These are phyloP conservation scores for Jasminum sambac DNA, from an alignment of 257 asterid genomes.

Conservation along the genomic window DNA sequence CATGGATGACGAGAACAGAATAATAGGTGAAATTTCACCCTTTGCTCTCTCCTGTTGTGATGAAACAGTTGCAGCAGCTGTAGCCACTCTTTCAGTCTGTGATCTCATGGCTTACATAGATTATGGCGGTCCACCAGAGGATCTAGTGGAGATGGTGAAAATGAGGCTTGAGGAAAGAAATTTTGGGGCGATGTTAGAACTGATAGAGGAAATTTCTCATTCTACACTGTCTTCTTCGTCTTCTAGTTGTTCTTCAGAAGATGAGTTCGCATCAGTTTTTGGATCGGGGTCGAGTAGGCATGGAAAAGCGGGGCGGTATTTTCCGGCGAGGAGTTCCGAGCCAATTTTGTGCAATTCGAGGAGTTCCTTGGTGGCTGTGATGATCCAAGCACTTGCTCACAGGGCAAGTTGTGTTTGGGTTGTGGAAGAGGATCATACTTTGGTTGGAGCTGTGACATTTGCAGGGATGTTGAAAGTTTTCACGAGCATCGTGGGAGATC, in stretches of 20 bases:
- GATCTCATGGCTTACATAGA: constrained; percentile 78
- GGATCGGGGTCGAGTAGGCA: constrained; percentile 25
- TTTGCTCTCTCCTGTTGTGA: constrained; percentile 65
- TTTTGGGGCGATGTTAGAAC: constrained; percentile 48
- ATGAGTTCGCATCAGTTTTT: constrained; percentile 42
- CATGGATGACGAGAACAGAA: constrained; percentile 46
- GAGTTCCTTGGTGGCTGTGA: constrained; percentile 79
- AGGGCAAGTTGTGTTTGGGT: constrained; percentile 79
- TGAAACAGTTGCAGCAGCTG: constrained; percentile 66
- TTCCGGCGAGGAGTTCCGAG: constrained; percentile 57
- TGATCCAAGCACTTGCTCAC: constrained; percentile 78
- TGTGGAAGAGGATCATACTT: constrained; percentile 52
- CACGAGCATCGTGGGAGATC: constrained; percentile 30
- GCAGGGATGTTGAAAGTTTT: constrained; percentile 62
- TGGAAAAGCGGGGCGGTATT: constrained; percentile 35
- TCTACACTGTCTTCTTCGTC: constrained; percentile 36
- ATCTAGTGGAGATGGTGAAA: constrained; percentile 57
- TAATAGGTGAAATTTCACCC: constrained; percentile 82
- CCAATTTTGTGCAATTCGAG: constrained; percentile 60
- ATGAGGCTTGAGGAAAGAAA: constrained; percentile 56
- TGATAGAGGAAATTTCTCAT: constrained; percentile 48
- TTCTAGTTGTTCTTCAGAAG: constrained; percentile 70
- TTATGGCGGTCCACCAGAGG: constrained; percentile 68
- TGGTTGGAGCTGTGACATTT: constrained; percentile 70
- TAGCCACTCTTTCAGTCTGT: constrained; percentile 60